These are phyloP conservation scores for Pythium apleroticum DNA, from an alignment of 352 stramenopile species.

Conservation along the genomic window DNA sequence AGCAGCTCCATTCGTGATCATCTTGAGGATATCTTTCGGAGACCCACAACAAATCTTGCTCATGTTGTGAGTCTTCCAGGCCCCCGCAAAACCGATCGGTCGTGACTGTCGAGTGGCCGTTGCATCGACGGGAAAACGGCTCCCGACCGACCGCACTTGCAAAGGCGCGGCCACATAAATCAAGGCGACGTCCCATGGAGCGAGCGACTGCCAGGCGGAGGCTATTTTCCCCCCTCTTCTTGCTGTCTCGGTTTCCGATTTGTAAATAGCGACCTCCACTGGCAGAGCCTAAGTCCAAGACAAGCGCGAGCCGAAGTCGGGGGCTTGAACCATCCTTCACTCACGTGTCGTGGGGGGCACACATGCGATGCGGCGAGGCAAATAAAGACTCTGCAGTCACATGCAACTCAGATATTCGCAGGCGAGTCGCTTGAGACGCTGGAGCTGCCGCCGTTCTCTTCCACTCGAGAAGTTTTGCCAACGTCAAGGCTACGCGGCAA, in stretches of 20 bases:
- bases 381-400: conserved; percentile 14
- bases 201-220: conserved; percentile 15
- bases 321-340: neutral
- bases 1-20: neutral
- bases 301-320: neutral
- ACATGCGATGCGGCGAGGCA: conserved; percentile 11
- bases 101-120: neutral
- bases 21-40: neutral
- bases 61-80: neutral
- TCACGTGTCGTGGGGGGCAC: neutral
- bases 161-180: neutral
- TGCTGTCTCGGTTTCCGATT: conserved; percentile 10
- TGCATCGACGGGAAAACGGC: neutral
- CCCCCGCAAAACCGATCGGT: conserved; percentile 4
- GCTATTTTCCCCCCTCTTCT: conserved; percentile 24
- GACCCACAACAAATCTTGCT: neutral
- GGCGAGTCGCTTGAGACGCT: neutral
- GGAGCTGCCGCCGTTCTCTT: neutral
- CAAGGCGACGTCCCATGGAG: conserved; percentile 9
- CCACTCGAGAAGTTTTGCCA: conserved; percentile 20
- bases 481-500: neutral
- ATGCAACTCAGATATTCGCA: conserved; percentile 11
- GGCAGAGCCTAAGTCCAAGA: neutral
- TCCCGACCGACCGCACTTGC: neutral
- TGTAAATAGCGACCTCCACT: conserved; percentile 12